phyloP scores from a whole-genome alignment of 164 flowering plant species.

The Hamamelis virginiana region DNA sequence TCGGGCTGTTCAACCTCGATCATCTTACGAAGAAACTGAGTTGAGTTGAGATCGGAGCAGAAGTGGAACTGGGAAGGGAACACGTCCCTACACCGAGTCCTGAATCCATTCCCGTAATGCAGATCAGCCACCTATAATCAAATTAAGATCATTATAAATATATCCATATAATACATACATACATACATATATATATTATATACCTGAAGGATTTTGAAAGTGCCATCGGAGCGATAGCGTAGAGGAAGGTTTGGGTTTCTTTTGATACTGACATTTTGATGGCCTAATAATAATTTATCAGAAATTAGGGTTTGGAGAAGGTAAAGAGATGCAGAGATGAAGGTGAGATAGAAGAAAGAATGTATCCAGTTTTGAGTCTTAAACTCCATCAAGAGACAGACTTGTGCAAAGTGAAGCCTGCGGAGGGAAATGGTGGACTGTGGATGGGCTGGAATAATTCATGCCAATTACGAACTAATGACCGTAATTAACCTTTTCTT shows the following conservation, averaged over 20 bases:
- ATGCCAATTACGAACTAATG: too few relatives aligned
- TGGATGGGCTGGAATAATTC: too few relatives aligned
- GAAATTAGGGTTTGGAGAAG: conserved; percentile 37
- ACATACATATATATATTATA: too few relatives aligned
- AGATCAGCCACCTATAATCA: conserved; percentile 72
- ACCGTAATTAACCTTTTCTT: too few relatives aligned
- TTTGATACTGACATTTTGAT: conserved; percentile 41
- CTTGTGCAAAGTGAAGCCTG: too few relatives aligned
- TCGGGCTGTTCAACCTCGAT: conserved; percentile 81
- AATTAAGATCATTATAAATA: too few relatives aligned
- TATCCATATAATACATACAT: too few relatives aligned
- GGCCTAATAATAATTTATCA: conserved; percentile 25
- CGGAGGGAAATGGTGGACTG: too few relatives aligned
- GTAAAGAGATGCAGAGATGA: conserved; percentile 27
- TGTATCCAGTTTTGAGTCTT: conserved; percentile 13
- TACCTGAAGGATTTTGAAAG: conserved; percentile 92
- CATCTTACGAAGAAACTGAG: conserved; percentile 59
- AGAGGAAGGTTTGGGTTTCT: conserved; percentile 62
- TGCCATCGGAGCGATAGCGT: conserved; percentile 69
- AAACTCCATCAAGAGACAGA: conserved; percentile 6
- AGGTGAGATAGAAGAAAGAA: conserved; percentile 26
- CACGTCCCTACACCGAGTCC: conserved; percentile 76
- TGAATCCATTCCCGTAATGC: conserved; percentile 75
- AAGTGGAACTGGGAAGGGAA: conserved; percentile 41
- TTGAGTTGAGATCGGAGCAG: conserved; percentile 87